Base-by-base conservation (phyloP, 2,329 filamentous ascomycete genomes). In the Hypoxylon sp. region DNA sequence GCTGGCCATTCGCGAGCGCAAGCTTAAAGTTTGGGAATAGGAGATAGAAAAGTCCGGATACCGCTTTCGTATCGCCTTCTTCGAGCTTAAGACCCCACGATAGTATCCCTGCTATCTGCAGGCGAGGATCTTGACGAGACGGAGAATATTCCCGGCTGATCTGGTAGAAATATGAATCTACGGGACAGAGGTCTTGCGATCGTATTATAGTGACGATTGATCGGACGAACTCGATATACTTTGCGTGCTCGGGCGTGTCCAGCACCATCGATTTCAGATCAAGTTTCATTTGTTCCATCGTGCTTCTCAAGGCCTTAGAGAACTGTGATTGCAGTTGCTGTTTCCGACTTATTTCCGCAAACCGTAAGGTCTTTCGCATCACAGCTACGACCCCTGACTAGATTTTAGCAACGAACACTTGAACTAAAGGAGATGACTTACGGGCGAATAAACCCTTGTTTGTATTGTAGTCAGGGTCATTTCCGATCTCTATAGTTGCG, bases 1-100 rank as follows among this genome's bases (percentile, higher is more conserved):
- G 79, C 56, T 81, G 82, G 62, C 83, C 80, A 63, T 85, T 85
- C 48, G 82, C 81, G 2, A 89, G 75, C 0, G 86, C 85, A 58
- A 85, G 78, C 73, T 88, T 88, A 75, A 88, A 88, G 75, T 85
- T 88, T 71, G 86, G 86, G 73, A 84, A 85, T 1, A 90, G 79
- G 64, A 88, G 86, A 75, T 85, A 85, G 73, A 89, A 90, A 2
- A 89, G 81, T 59, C 84, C 83, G 17, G 84, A 81, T 5, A 78
- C 77, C 3, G 83, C 84, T 31, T 81, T 82, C 1, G 77, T 72
- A 60, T 89, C 87, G 1, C 83, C 84, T 66, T 89, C 87, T 42
- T 81, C 80, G 14, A 90, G 77, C 44, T 85, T 83, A 33, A 89
- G 78, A 0, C 86, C 88, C 74, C 88, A 89, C 1, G 86, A 85